Conservation (phyloP, 192 early-diverging fungal species). For the Backusella liffmaniae region DNA sequence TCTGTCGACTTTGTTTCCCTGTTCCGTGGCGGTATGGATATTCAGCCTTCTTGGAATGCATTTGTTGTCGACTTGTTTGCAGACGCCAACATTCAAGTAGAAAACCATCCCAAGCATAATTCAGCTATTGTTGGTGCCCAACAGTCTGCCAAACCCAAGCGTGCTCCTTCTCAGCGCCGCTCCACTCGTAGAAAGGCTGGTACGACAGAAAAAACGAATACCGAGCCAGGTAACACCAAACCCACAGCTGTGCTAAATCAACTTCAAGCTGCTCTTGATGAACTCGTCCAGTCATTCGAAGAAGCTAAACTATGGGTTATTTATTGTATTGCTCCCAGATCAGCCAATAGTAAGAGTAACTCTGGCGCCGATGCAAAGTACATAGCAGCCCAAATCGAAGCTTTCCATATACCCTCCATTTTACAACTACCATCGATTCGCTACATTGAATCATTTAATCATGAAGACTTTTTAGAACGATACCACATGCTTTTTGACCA, state of each 20-base stretch:
- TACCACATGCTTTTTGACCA: conserved; percentile 41
- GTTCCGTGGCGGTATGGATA: conserved; percentile 61
- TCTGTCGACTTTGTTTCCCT: conserved; percentile 84
- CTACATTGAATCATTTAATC: conserved; percentile 65
- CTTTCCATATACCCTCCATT: conserved; percentile 64
- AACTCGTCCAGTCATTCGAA: conserved; percentile 72
- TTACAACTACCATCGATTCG: conserved; percentile 62
- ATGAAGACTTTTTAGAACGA: conserved; percentile 71
- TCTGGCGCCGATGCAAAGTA: conserved; percentile 53
- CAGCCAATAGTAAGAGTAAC: conserved; percentile 24
- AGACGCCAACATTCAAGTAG: conserved; percentile 63
- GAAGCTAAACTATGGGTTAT: conserved; percentile 83
- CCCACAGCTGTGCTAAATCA: conserved; percentile 46
- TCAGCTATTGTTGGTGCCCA: conserved; percentile 72
- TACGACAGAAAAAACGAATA: neutral
- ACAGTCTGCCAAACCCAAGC: conserved; percentile 66
- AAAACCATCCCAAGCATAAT: conserved; percentile 68
- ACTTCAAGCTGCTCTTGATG: conserved; percentile 64
- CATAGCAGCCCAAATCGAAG: conserved; percentile 68
- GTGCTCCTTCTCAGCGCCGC: conserved; percentile 65
- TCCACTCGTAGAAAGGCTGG: conserved; percentile 27
- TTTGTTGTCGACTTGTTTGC: conserved; percentile 79
- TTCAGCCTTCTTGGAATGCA: conserved; percentile 61
- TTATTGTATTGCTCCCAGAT: conserved; percentile 72
- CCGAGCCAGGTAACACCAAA: neutral